Evolutionary conservation across 2,329 filamentous ascomycete species (phyloP), one percentile per base, ranked within the genome.

Genomic region (Cladosporium sp.): DNA sequence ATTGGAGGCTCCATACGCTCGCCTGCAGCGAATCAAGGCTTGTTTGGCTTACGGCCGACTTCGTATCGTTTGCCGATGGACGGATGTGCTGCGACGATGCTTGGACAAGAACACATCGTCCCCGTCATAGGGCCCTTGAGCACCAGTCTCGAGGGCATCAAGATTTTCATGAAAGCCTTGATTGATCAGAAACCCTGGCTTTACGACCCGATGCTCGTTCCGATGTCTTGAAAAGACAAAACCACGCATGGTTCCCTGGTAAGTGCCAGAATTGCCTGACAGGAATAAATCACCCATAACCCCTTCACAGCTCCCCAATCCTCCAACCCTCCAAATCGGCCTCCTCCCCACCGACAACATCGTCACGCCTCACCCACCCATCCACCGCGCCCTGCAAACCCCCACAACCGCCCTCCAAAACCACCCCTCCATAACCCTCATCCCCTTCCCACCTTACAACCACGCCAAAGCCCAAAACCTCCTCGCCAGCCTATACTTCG

Each of bases 291-390:
- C 9, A 32, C 9, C n/a, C n/a, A n/a, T n/a, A n/a, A n/a, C n/a
- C n/a, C n/a, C n/a, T n/a, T n/a, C n/a, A 16, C 12, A 25, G 27
- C 29, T 32, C 36, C 36, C 16, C 18, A 38, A 15, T 8, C 5
- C 16, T 16, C 36, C 16, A 18, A n/a, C 41, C 18, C 29, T 43
- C 16, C 77, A 71, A 38, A 69, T 88, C 47, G 84, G 72, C 4
- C 76, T 87, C 27, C 72, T 86, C 65, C 82, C 78, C 76, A 71
- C 83, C 62, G 85, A 88, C 61, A 79, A 77, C 8, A 72, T 82
- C 43, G 83, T 85, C 4, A 72, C 67, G 5, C 84, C 85, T 0
- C 85, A 86, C 45, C 83, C 85, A 2, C 84, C 84, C 0, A 74
- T 87, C 3, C 67, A 72, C 0, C 73, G 82, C 5, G 83, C 80